A percentile compares a stretch with the other conserved stretches of the same genome.
Conservation (phyloP, 148 eudicot genomes). For the Chenopodium formosanum region DNA sequence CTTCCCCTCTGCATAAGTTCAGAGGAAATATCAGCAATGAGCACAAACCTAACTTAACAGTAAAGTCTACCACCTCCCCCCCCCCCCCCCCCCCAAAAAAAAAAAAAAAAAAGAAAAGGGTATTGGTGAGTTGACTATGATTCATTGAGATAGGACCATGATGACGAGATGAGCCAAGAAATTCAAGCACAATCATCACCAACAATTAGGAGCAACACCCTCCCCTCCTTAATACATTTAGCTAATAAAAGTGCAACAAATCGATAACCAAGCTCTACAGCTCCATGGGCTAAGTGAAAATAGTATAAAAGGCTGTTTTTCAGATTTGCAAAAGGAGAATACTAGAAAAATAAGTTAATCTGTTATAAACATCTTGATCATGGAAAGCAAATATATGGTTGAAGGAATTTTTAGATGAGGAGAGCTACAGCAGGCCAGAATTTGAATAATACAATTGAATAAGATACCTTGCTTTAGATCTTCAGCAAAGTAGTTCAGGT, state of each 20-base stretch:
- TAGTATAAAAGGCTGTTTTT: slow-evolving; percentile 2
- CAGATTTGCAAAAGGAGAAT: slow-evolving; percentile 3
- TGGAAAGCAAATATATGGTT: neutral
- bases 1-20: slow-evolving; percentile 74
- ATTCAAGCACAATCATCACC: neutral
- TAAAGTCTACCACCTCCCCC: neutral
- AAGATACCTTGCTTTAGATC: slow-evolving; percentile 91
- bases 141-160: neutral
- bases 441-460: neutral
- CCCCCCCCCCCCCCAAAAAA: neutral
- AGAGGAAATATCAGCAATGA: slow-evolving; percentile 12
- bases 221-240: neutral
- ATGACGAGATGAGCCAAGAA: neutral
- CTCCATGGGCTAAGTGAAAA: neutral
- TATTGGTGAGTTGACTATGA: neutral
- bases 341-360: neutral
- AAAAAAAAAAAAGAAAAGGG: neutral
- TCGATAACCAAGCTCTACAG: neutral
- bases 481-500: slow-evolving; percentile 87
- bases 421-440: slow-evolving; percentile 1
- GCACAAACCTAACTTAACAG: slow-evolving; percentile 2
- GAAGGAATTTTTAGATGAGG: neutral
- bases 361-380: neutral
- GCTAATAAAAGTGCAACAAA: neutral
- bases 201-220: neutral